Evolutionary conservation across 768 basidiomycete genomes (phyloP).

Genomic region (Lactifluus hygrophoroides): DNA sequence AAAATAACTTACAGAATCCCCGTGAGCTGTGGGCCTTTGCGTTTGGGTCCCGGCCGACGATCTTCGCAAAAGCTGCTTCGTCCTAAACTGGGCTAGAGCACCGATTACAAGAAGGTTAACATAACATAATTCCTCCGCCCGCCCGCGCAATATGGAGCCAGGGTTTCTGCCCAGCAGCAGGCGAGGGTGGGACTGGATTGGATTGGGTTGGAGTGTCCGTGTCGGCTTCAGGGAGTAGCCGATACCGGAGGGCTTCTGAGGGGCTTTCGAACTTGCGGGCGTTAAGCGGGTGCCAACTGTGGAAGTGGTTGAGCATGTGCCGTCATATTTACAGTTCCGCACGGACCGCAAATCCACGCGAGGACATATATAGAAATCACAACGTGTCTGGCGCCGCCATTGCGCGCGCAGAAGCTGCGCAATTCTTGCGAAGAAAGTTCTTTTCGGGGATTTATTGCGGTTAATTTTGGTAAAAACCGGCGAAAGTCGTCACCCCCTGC

Average conservation of each 20-base stretch:
- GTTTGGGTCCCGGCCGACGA: not conserved
- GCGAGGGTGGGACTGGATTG: not conserved
- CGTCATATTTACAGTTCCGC: not conserved
- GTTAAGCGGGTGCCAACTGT: not conserved
- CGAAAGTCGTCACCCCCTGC: no score
- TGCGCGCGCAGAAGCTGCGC: no score
- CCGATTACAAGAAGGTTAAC: not conserved
- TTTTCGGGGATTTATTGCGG: no score
- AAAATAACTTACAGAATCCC: no score
- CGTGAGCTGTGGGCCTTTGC: not conserved
- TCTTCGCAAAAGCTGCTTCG: not conserved
- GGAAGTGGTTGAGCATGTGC: not conserved
- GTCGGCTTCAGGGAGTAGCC: not conserved
- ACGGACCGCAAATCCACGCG: not conserved
- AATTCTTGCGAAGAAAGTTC: no score
- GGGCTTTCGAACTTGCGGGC: slow-evolving; percentile 9
- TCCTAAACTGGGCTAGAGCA: not conserved
- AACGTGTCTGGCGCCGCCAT: no score
- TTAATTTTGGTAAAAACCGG: no score
- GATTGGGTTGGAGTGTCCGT: no score
- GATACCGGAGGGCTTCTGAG: slow-evolving; percentile 16
- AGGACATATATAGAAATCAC: not conserved
- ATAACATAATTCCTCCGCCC: not conserved
- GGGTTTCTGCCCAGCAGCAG: not conserved
- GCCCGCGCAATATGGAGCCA: not conserved